Evolutionary conservation across 1,284 basidiomycete species (phyloP).

Genomic region (Microbotryum violaceum): DNA sequence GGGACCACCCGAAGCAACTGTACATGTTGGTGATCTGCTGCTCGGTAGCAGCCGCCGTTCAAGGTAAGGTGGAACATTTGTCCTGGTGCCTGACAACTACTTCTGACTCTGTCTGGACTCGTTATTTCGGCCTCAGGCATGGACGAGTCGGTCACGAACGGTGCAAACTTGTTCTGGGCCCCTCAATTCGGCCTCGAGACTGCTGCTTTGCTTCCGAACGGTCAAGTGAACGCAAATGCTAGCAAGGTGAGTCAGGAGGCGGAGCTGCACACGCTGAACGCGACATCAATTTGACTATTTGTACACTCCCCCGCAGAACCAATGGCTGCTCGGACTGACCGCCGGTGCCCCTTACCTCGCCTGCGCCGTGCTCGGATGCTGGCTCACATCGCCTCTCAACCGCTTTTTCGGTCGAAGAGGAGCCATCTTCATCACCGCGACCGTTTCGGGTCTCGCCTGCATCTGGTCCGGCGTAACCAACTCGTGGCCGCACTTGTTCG

Average conservation of each 20-base stretch:
- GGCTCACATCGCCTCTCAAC: constrained; percentile 41
- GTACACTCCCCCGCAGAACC: not conserved
- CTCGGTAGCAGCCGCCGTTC: constrained; percentile 39
- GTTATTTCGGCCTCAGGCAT: constrained; percentile 20
- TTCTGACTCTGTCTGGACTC: constrained; percentile 16
- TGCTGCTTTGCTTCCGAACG: not conserved
- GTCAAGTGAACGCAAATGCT: too few relatives aligned
- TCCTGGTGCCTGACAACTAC: constrained; percentile 17
- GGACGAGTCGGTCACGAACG: constrained; percentile 39
- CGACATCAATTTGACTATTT: too few relatives aligned
- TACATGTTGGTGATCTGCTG: constrained; percentile 34
- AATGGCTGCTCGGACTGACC: constrained; percentile 20
- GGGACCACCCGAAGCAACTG: constrained; percentile 43
- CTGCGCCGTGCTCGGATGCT: constrained; percentile 40
- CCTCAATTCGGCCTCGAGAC: constrained; percentile 27
- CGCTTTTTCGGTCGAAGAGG: constrained; percentile 54
- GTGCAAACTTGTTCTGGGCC: constrained; percentile 31
- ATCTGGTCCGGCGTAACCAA: constrained; percentile 55
- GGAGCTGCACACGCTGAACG: too few relatives aligned
- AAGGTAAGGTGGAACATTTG: constrained; percentile 18
- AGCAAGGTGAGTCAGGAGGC: too few relatives aligned
- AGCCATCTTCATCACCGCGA: constrained; percentile 58
- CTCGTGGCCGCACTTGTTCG: constrained; percentile 50
- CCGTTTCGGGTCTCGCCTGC: constrained; percentile 50
- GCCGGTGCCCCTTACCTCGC: constrained; percentile 34